These are phyloP conservation scores for Fusarium temperatum DNA, from an alignment of 2,329 filamentous ascomycete species.

Conservation along the genomic window DNA sequence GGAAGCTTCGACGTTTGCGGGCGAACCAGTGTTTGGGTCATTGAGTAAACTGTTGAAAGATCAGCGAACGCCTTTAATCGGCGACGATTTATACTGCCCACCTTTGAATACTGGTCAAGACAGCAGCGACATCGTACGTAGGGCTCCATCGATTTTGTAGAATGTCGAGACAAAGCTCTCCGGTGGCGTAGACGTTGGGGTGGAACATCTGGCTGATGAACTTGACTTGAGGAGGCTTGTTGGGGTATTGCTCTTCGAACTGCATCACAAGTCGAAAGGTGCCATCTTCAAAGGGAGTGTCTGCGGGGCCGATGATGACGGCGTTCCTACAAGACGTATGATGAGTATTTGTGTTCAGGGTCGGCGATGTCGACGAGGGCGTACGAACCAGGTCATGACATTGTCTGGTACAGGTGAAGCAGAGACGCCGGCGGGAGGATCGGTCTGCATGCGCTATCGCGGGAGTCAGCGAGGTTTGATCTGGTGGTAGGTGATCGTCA, in stretches of 20 bases:
- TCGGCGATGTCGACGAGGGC: slow-evolving; percentile 7
- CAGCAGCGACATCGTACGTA: slow-evolving; percentile 96
- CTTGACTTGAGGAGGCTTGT: slow-evolving; percentile 97
- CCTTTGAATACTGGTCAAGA: slow-evolving; percentile 98
- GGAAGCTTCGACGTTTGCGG: slow-evolving; percentile 96
- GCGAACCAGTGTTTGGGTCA: slow-evolving; percentile 97
- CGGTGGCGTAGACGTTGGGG: slow-evolving; percentile 96
- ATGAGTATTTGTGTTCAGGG: slow-evolving; percentile 34
- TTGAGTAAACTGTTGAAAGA: slow-evolving; percentile 79
- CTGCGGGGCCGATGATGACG: slow-evolving; percentile 95
- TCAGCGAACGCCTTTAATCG: slow-evolving; percentile 39
- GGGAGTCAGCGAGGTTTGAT: slow-evolving; percentile 14
- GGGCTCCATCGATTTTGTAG: slow-evolving; percentile 98
- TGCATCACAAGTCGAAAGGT: slow-evolving; percentile 99
- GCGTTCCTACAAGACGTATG: slow-evolving; percentile 76
- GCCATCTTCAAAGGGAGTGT: slow-evolving; percentile 97
- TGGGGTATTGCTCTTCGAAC: slow-evolving; percentile 98
- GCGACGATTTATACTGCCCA: slow-evolving; percentile 47
- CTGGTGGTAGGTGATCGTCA: not conserved
- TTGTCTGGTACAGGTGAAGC: slow-evolving; percentile 96
- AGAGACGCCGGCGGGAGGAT: slow-evolving; percentile 95
- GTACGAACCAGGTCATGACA: slow-evolving; percentile 89
- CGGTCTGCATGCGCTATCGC: slow-evolving; percentile 94
- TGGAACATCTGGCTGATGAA: slow-evolving; percentile 99
- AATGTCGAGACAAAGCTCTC: slow-evolving; percentile 95